These are phyloP conservation scores for Venturia nashicola DNA, from an alignment of 2,329 filamentous ascomycete species.

Conservation along the genomic window DNA sequence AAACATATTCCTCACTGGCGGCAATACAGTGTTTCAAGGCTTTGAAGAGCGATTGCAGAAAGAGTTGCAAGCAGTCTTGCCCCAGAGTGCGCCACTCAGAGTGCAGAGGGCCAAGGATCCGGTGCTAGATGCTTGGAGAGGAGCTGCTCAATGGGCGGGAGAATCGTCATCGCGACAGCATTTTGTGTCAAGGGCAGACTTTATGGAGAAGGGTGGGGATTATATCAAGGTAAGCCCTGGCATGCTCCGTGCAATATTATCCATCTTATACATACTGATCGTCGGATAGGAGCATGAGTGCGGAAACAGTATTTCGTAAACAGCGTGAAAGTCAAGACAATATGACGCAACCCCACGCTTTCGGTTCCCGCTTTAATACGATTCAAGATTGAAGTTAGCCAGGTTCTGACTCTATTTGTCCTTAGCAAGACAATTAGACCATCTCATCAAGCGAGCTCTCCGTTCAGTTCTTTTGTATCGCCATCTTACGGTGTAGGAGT, in stretches of 20 bases:
- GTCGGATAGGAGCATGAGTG: slow-evolving; percentile 11
- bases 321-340: too few species aligned
- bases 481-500: neutral
- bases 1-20: slow-evolving; percentile 91
- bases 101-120: slow-evolving; percentile 66
- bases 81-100: slow-evolving; percentile 52
- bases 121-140: slow-evolving; percentile 82
- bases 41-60: slow-evolving; percentile 72
- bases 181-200: slow-evolving; percentile 70
- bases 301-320: slow-evolving; percentile 4
- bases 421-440: neutral
- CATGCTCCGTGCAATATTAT: neutral
- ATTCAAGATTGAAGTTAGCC: neutral
- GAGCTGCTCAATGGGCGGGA: slow-evolving; percentile 74
- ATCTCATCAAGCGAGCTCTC: neutral
- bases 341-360: neutral
- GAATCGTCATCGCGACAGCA: slow-evolving; percentile 46
- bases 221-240: slow-evolving; percentile 62
- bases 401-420: neutral
- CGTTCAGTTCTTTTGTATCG: neutral
- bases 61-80: slow-evolving; percentile 62
- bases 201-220: slow-evolving; percentile 80
- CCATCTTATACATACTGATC: slow-evolving; percentile 1
- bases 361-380: neutral
- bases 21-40: slow-evolving; percentile 72